Conservation (phyloP, 768 basidiomycete genomes). For the Cystobasidium onofrii region DNA sequence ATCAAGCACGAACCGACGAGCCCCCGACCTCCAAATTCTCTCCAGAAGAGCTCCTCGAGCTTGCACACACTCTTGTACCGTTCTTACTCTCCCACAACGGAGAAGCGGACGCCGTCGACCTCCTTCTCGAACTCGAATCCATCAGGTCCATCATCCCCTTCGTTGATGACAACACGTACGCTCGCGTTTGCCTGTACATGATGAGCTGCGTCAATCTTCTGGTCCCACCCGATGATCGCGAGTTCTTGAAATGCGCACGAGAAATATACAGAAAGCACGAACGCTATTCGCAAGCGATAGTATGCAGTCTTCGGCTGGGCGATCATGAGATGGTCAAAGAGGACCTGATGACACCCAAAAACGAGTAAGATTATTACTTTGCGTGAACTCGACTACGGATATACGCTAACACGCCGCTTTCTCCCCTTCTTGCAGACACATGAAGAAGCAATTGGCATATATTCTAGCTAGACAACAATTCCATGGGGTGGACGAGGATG, state of each 20-base stretch:
- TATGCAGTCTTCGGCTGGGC: constrained; percentile 73
- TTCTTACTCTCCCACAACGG: constrained; percentile 91
- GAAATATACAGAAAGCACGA: constrained; percentile 75
- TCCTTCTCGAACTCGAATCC: constrained; percentile 86
- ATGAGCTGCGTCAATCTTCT: constrained; percentile 84
- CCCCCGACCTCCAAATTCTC: constrained; percentile 12
- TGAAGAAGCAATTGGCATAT: constrained; percentile 92
- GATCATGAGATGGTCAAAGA: constrained; percentile 69
- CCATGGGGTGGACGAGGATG: constrained; percentile 59
- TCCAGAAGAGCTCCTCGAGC: constrained; percentile 63
- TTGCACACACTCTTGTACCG: constrained; percentile 73
- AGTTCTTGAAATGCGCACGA: constrained; percentile 81
- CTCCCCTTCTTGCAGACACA: constrained; percentile 51
- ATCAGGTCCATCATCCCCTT: constrained; percentile 66
- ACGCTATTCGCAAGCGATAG: constrained; percentile 83
- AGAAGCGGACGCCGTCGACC: constrained; percentile 94
- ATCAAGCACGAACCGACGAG: constrained; percentile 51
- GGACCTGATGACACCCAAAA: constrained; percentile 82
- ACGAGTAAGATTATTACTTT: constrained; percentile 57
- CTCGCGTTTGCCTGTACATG: constrained; percentile 91
- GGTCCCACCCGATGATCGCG: constrained; percentile 81
- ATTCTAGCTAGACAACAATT: constrained; percentile 85
- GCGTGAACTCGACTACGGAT: not conserved
- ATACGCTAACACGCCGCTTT: not conserved
- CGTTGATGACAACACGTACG: constrained; percentile 78